Conservation (phyloP, 306 rosid genomes). For the Delonix regia region DNA sequence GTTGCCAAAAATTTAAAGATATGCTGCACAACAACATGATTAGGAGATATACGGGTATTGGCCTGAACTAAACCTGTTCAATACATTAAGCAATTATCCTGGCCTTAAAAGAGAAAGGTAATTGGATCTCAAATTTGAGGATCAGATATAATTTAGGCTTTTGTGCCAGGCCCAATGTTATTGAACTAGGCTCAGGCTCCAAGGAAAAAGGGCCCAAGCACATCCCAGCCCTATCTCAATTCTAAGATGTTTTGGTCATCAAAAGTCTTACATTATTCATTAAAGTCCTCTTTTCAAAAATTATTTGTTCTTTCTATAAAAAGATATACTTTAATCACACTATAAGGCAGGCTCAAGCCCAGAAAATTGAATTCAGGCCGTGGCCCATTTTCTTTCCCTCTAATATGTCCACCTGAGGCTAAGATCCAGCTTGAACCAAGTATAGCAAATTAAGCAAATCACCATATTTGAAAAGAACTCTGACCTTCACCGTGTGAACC, state of each 20-base stretch:
- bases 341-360: background rate
- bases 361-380: background rate
- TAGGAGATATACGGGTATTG: background rate
- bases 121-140: background rate
- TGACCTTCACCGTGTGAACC: conserved; percentile 78
- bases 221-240: background rate
- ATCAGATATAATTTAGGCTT: background rate
- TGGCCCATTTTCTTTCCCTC: background rate
- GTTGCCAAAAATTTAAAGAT: background rate
- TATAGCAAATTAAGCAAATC: background rate
- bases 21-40: background rate
- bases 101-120: background rate
- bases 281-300: background rate
- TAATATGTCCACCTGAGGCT: background rate
- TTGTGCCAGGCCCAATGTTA: background rate
- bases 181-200: background rate
- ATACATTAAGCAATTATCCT: background rate
- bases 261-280: background rate
- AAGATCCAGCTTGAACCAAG: background rate
- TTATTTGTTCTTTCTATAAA: background rate
- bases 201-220: background rate
- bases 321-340: background rate
- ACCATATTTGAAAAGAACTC: conserved; percentile 24
- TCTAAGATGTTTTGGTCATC: background rate
- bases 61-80: background rate